phyloP scores from a whole-genome alignment of 2,329 filamentous ascomycete species.

The Talaromyces sp. region DNA sequence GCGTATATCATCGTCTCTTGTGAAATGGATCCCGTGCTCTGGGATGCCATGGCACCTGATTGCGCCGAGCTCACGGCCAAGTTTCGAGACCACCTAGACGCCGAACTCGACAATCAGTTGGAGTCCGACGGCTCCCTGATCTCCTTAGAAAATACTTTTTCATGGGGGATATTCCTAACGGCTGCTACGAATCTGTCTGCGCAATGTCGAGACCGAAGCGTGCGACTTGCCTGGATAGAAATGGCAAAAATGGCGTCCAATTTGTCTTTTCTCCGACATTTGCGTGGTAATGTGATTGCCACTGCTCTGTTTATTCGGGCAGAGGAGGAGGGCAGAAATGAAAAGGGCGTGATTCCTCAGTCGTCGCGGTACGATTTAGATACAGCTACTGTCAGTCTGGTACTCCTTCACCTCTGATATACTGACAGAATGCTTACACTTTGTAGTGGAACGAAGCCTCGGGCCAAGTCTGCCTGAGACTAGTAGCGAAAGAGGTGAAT shows the following conservation, averaged over 20 bases:
- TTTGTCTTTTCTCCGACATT: background rate
- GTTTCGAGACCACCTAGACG: background rate
- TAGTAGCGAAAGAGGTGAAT: background rate
- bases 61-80: background rate
- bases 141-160: constrained; percentile 4
- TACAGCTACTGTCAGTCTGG: background rate
- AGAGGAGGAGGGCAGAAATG: background rate
- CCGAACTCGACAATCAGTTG: background rate
- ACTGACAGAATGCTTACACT: background rate
- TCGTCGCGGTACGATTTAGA: constrained; percentile 3
- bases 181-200: background rate
- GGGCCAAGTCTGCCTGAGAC: background rate
- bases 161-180: constrained; percentile 2
- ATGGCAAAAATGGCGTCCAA: background rate
- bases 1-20: background rate
- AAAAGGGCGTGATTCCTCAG: background rate
- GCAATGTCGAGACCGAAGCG: background rate
- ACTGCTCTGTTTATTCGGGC: background rate
- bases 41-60: background rate
- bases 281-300: background rate
- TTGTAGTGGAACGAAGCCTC: background rate
- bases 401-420: background rate
- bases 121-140: background rate
- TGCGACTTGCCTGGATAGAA: background rate
- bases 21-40: background rate